Percentiles rank a stretch among this genome's conserved stretches.
phyloP scores from a whole-genome alignment of 148 eudicot species.

The Chenopodium quinoa region DNA sequence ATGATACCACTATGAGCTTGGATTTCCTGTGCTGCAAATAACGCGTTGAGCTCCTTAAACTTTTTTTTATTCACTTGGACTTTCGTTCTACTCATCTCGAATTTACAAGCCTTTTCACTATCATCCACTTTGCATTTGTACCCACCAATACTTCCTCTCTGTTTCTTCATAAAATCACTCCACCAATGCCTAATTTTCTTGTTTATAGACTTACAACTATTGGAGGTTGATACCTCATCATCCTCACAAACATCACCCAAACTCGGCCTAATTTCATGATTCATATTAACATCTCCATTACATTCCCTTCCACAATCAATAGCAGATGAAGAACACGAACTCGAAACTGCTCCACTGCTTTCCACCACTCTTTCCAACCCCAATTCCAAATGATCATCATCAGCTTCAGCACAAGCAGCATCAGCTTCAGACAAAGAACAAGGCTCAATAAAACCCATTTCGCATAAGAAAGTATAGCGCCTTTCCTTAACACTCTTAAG shows the following conservation, averaged over 20 bases:
- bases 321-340: slow-evolving; percentile 25
- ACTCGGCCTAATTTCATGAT: slow-evolving; percentile 7
- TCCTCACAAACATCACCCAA: background rate
- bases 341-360: slow-evolving; percentile 36
- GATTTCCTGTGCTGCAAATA: slow-evolving; percentile 59
- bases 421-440: background rate
- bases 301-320: slow-evolving; percentile 28
- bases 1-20: slow-evolving; percentile 67
- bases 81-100: slow-evolving; percentile 28
- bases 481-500: slow-evolving; percentile 58
- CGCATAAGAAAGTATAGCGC: slow-evolving; percentile 42
- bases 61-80: slow-evolving; percentile 47
- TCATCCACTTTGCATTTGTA: slow-evolving; percentile 2
- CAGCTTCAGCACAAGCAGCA: background rate
- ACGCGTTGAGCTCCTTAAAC: slow-evolving; percentile 51
- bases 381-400: background rate
- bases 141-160: slow-evolving; percentile 25
- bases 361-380: slow-evolving; percentile 33
- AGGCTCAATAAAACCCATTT: slow-evolving; percentile 50
- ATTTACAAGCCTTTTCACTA: slow-evolving; percentile 8
- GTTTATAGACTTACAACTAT: slow-evolving; percentile 12
- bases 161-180: slow-evolving; percentile 38
- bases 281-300: slow-evolving; percentile 34
- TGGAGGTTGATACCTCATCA: slow-evolving; percentile 3
- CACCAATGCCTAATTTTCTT: slow-evolving; percentile 51